Evolutionary conservation across 495 filamentous ascomycete genomes (phyloP).

Genomic region (Usnea hakonensis): DNA sequence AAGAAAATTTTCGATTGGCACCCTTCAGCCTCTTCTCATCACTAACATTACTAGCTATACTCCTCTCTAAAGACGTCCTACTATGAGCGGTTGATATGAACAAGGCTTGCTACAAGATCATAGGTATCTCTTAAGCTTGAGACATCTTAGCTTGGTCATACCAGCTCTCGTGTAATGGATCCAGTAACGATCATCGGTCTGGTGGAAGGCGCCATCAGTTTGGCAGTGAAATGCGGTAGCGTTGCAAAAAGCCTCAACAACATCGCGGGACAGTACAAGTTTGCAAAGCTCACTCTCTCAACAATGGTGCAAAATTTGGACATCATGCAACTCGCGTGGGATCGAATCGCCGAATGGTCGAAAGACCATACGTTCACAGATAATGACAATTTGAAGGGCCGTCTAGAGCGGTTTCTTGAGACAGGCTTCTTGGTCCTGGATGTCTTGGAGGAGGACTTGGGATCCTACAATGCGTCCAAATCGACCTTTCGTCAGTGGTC

Average conservation of each 20-base stretch:
- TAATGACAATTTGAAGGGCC: constrained; percentile 27
- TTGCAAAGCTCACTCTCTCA: constrained; percentile 38
- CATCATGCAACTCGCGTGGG: constrained; percentile 34
- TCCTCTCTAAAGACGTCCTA: no score
- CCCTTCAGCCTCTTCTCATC: no score
- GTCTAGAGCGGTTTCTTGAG: constrained; percentile 33
- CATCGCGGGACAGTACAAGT: constrained; percentile 29
- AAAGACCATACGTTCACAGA: constrained; percentile 18
- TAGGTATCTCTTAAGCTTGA: no score
- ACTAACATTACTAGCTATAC: no score
- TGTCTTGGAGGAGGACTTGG: constrained; percentile 35
- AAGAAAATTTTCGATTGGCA: no score
- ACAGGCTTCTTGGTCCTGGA: constrained; percentile 36
- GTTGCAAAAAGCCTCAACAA: not conserved
- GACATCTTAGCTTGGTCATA: no score
- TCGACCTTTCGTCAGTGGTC: constrained; percentile 25
- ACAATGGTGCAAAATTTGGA: constrained; percentile 34
- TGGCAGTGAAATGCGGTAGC: constrained; percentile 4
- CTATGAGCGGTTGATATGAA: no score
- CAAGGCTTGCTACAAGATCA: no score
- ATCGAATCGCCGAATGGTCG: constrained; percentile 35
- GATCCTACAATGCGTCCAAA: constrained; percentile 1
- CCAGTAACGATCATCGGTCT: not conserved
- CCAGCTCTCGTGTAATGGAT: no score
- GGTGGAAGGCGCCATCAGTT: not conserved